These are phyloP conservation scores for Rugosomyces carneus DNA, from an alignment of 1,284 basidiomycete genomes.

Conservation along the genomic window DNA sequence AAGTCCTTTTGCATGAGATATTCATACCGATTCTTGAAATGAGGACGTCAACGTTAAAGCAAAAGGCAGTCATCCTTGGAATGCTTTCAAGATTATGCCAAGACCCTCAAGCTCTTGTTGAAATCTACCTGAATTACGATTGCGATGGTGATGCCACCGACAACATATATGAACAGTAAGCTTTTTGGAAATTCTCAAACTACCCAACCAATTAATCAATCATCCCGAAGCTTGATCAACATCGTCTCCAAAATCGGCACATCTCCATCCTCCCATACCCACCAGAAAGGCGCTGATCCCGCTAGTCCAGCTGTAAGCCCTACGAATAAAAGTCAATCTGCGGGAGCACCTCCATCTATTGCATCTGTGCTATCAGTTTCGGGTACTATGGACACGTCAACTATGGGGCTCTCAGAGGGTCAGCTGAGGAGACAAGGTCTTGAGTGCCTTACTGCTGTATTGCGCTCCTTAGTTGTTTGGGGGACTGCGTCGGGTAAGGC, in stretches of 20 bases:
- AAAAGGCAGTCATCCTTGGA: slow-evolving; percentile 86
- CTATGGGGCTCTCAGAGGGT: slow-evolving; percentile 68
- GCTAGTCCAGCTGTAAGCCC: slow-evolving; percentile 53
- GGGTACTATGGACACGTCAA: slow-evolving; percentile 58
- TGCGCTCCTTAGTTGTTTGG: slow-evolving; percentile 89
- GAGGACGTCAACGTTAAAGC: slow-evolving; percentile 92
- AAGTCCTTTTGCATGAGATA: slow-evolving; percentile 96
- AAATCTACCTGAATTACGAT: slow-evolving; percentile 97
- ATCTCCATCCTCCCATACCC: slow-evolving; percentile 51
- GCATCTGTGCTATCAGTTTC: slow-evolving; percentile 66
- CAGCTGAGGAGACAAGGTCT: slow-evolving; percentile 85
- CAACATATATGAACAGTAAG: slow-evolving; percentile 93
- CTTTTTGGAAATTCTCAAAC: slow-evolving; percentile 8
- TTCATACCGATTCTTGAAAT: slow-evolving; percentile 99
- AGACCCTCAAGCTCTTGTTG: slow-evolving; percentile 93
- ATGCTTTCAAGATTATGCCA: slow-evolving; percentile 86
- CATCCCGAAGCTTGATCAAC: slow-evolving; percentile 75
- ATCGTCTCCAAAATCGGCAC: slow-evolving; percentile 89
- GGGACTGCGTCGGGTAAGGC: slow-evolving; percentile 58
- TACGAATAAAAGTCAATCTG: slow-evolving; percentile 42
- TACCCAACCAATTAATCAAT: slow-evolving; percentile 5
- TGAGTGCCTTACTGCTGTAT: slow-evolving; percentile 82
- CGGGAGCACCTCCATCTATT: slow-evolving; percentile 53
- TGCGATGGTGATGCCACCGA: slow-evolving; percentile 90
- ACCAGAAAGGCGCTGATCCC: slow-evolving; percentile 50